phyloP scores from a whole-genome alignment of 108 stramenopile genomes.

The Seminavis robusta region DNA sequence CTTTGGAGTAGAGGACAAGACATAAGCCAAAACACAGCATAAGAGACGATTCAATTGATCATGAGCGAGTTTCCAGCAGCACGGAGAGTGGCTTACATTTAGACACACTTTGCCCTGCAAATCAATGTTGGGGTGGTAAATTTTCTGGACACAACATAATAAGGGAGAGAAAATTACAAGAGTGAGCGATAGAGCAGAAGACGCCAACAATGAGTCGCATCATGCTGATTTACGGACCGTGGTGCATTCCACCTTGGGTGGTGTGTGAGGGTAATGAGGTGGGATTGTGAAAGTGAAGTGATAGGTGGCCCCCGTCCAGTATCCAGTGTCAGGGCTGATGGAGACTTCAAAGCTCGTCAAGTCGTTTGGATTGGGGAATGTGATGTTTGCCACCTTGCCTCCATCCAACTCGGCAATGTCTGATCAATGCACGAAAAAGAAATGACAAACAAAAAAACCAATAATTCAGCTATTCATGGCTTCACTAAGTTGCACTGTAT shows the following conservation, averaged over 20 bases:
- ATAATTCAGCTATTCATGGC: too few species aligned
- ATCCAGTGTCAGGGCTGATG: conserved; percentile 91
- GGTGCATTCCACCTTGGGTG: conserved; percentile 94
- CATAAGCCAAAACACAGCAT: too few species aligned
- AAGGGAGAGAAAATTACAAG: too few species aligned
- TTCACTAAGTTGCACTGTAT: too few species aligned
- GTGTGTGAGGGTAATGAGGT: conserved; percentile 97
- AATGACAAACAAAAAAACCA: not conserved
- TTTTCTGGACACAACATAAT: too few species aligned
- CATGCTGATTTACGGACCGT: too few species aligned
- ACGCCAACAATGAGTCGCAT: too few species aligned
- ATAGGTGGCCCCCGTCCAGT: conserved; percentile 95
- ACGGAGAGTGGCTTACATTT: too few species aligned
- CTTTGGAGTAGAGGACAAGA: too few species aligned
- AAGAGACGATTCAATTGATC: too few species aligned
- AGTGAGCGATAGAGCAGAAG: too few species aligned
- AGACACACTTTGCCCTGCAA: conserved; percentile 98
- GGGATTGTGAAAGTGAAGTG: conserved; percentile 93
- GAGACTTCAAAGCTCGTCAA: conserved; percentile 89
- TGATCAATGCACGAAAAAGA: conserved; percentile 7
- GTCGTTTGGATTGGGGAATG: conserved; percentile 95
- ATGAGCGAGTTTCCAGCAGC: too few species aligned
- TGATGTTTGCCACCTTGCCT: conserved; percentile 93
- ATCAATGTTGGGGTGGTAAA: conserved; percentile 99
- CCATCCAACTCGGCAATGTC: conserved; percentile 99